A percentile compares a stretch with the other conserved stretches of the same genome.
These are phyloP conservation scores for Shiraia sp. DNA, from an alignment of 2,329 filamentous ascomycete genomes.

Conservation along the genomic window DNA sequence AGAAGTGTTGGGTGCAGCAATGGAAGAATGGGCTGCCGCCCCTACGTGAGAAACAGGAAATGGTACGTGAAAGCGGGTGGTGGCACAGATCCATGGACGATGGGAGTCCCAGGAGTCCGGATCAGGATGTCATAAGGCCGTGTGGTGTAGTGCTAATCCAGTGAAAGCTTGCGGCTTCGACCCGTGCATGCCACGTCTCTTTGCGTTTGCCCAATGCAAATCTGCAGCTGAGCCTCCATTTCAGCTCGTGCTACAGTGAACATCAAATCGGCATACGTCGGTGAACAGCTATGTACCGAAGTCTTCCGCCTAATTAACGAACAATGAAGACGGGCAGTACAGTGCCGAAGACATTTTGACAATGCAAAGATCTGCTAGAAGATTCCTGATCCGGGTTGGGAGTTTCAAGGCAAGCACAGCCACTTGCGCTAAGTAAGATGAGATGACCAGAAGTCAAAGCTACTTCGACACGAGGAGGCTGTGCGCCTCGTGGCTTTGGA, in stretches of 20 bases:
- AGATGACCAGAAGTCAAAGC: conserved; percentile 20
- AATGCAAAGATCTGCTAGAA: conserved; percentile 11
- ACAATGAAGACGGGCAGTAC: neutral
- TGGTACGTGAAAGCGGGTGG: conserved; percentile 21
- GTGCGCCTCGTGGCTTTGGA: no score
- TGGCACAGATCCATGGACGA: conserved; percentile 25
- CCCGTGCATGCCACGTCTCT: conserved; percentile 24
- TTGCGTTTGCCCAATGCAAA: conserved; percentile 19
- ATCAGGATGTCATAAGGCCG: conserved; percentile 11
- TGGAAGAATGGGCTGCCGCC: conserved; percentile 14
- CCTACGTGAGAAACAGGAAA: conserved; percentile 7
- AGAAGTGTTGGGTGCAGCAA: conserved; percentile 6
- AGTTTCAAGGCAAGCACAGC: conserved; percentile 28
- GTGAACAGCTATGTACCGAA: conserved; percentile 4
- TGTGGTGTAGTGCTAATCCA: conserved; percentile 15
- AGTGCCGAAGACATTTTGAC: conserved; percentile 1
- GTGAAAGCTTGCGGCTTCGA: conserved; percentile 10
- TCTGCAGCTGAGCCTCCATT: conserved; percentile 22
- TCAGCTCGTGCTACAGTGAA: conserved; percentile 26
- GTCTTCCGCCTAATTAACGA: no score
- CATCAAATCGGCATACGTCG: conserved; percentile 8
- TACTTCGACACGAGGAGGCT: conserved; percentile 19
- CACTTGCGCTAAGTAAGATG: conserved; percentile 34
- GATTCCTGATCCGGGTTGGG: conserved; percentile 11
- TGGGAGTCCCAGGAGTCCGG: conserved; percentile 8